Conservation (phyloP, 768 basidiomycete genomes). For the Hygrophorus pudorinus region DNA sequence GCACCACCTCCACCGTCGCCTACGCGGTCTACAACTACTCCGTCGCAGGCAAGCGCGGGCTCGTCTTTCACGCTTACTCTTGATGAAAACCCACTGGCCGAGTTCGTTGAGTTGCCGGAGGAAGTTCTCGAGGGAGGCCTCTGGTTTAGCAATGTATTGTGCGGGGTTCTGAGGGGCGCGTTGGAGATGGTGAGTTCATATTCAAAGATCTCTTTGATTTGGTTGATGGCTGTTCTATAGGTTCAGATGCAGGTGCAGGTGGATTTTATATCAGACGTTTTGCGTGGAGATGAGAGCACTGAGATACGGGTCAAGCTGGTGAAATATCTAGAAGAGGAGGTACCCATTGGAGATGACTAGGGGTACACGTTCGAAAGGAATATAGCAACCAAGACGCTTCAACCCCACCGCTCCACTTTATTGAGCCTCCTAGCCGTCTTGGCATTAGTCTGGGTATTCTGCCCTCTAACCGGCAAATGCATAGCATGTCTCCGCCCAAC, state of each 20-base stretch:
- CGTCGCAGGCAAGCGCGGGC: slow-evolving; percentile 29
- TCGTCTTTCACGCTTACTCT: slow-evolving; percentile 75
- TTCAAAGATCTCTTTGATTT: neutral
- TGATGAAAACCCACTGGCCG: slow-evolving; percentile 93
- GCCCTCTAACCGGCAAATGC: slow-evolving; percentile 89
- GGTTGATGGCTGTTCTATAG: slow-evolving; percentile 31
- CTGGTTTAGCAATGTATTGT: slow-evolving; percentile 95
- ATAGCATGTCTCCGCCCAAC: slow-evolving; percentile 90
- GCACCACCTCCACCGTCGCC: slow-evolving; percentile 41
- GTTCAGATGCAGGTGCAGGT: slow-evolving; percentile 94
- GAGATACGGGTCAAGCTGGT: slow-evolving; percentile 87
- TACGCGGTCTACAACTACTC: slow-evolving; percentile 20
- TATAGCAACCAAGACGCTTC: neutral
- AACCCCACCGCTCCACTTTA: slow-evolving; percentile 53
- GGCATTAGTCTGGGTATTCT: slow-evolving; percentile 86
- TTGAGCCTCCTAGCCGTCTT: slow-evolving; percentile 89
- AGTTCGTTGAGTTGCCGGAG: slow-evolving; percentile 94
- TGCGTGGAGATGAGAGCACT: slow-evolving; percentile 89
- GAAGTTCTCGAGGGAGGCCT: slow-evolving; percentile 87
- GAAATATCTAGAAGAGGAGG: slow-evolving; percentile 92
- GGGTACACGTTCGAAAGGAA: neutral
- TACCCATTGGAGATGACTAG: slow-evolving; percentile 86
- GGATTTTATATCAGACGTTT: slow-evolving; percentile 79
- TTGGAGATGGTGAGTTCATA: slow-evolving; percentile 79
- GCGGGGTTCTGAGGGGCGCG: slow-evolving; percentile 87